phyloP scores from a whole-genome alignment of 306 rosid genomes.

The Vigna reflexopilosa region DNA sequence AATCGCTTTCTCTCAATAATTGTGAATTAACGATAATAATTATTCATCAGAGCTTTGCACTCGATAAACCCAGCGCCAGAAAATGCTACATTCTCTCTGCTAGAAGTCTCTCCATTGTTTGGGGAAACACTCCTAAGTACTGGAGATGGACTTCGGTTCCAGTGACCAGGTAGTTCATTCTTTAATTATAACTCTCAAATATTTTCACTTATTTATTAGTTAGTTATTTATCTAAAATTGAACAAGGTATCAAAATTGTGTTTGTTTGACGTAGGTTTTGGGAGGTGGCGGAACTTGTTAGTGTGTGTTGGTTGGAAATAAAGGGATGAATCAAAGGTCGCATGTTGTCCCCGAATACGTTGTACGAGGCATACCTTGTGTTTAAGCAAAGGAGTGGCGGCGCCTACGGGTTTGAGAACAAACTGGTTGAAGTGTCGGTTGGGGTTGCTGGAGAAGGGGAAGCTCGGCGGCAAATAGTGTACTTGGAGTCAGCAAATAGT shows the following conservation, averaged over 20 bases:
- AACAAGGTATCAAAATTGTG: not conserved
- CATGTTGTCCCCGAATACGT: constrained; percentile 60
- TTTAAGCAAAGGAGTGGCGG: constrained; percentile 48
- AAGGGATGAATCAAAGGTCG: constrained; percentile 53
- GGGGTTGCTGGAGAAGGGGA: constrained; percentile 56
- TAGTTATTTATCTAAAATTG: not conserved
- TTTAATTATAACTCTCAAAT: not conserved
- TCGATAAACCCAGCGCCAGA: constrained; percentile 65
- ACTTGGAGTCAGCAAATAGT: constrained; percentile 40
- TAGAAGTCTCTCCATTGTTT: constrained; percentile 57
- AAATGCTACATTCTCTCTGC: constrained; percentile 79
- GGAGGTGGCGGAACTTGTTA: constrained; percentile 68
- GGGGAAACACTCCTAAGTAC: constrained; percentile 70
- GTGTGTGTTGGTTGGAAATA: constrained; percentile 82
- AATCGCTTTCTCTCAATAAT: too few species aligned
- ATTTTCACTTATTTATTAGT: not conserved
- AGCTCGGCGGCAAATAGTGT: constrained; percentile 33
- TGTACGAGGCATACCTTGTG: constrained; percentile 68
- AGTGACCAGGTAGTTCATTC: constrained; percentile 51
- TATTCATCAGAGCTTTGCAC: constrained; percentile 60
- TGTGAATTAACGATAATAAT: not conserved
- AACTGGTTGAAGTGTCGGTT: constrained; percentile 54
- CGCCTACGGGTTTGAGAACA: constrained; percentile 57
- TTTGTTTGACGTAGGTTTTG: constrained; percentile 51
- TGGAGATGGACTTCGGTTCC: constrained; percentile 68